phyloP scores from a whole-genome alignment of 1,284 basidiomycete species.

The Cutaneotrichosporon cutaneum region DNA sequence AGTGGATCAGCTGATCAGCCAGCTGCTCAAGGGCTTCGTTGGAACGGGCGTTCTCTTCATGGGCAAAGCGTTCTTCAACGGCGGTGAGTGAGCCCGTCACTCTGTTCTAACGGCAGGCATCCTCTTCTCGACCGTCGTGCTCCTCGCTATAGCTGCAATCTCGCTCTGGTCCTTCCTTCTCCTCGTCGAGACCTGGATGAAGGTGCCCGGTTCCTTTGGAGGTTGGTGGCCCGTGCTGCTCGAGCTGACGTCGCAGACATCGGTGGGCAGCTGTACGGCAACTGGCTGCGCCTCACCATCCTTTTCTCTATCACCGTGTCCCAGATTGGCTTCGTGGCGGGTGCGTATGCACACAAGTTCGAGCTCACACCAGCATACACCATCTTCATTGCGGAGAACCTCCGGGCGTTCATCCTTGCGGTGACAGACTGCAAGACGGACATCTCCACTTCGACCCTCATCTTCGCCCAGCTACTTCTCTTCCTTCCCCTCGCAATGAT shows the following conservation, averaged over 20 bases:
- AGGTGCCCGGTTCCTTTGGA: constrained; percentile 89
- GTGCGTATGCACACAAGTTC: constrained; percentile 19
- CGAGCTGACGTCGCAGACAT: constrained; percentile 62
- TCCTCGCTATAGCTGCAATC: constrained; percentile 78
- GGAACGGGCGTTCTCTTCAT: constrained; percentile 96
- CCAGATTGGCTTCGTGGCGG: constrained; percentile 64
- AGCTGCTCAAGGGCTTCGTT: constrained; percentile 92
- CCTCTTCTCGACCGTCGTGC: constrained; percentile 78
- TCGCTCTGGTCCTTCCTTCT: constrained; percentile 94
- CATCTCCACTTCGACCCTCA: constrained; percentile 74
- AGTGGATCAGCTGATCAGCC: constrained; percentile 8
- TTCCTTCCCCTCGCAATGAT: constrained; percentile 85
- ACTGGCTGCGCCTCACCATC: constrained; percentile 87
- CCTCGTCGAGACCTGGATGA: constrained; percentile 82
- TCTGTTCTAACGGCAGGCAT: constrained; percentile 56
- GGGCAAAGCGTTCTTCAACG: constrained; percentile 96
- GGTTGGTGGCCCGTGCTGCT: constrained; percentile 57
- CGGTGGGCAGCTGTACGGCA: constrained; percentile 87
- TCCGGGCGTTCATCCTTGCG: constrained; percentile 82
- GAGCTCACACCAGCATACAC: constrained; percentile 69
- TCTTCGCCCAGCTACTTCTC: constrained; percentile 76
- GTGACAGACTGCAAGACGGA: constrained; percentile 73
- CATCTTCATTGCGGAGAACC: constrained; percentile 93
- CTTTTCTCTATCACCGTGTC: constrained; percentile 84
- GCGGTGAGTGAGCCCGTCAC: constrained; percentile 54